phyloP scores from a whole-genome alignment of 2,329 filamentous ascomycete genomes.

The Cladophialophora yegresii region DNA sequence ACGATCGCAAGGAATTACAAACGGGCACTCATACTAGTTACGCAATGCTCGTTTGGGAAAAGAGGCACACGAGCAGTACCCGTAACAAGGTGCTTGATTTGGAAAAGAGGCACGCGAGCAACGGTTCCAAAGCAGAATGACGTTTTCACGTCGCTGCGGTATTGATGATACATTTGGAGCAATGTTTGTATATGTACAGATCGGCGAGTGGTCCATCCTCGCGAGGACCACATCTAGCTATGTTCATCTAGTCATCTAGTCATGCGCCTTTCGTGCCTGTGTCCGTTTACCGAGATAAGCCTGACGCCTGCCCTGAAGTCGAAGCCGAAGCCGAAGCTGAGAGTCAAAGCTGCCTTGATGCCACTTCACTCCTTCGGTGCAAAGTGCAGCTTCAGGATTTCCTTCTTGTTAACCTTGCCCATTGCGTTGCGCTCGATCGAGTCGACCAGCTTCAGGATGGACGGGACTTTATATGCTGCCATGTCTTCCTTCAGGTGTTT shows the following conservation, averaged over 20 bases:
- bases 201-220: not conserved
- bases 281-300: constrained; percentile 27
- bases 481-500: constrained; percentile 64
- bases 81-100: not conserved
- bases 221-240: not conserved
- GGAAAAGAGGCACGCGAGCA: not conserved
- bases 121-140: not conserved
- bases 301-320: constrained; percentile 6
- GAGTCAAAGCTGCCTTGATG: not conserved
- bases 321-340: too few relatives aligned
- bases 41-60: not conserved
- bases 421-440: constrained; percentile 89
- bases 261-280: constrained; percentile 9
- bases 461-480: constrained; percentile 88
- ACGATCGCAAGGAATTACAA: too few relatives aligned
- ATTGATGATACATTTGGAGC: not conserved
- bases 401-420: constrained; percentile 73
- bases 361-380: constrained; percentile 15
- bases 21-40: too few relatives aligned
- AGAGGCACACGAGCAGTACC: not conserved
- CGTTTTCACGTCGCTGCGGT: not conserved
- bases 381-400: constrained; percentile 53
- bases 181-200: not conserved
- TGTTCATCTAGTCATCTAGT: not conserved
- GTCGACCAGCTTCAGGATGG: constrained; percentile 78